These are phyloP conservation scores for Botryotinia convoluta DNA, from an alignment of 2,329 filamentous ascomycete species.

Conservation along the genomic window DNA sequence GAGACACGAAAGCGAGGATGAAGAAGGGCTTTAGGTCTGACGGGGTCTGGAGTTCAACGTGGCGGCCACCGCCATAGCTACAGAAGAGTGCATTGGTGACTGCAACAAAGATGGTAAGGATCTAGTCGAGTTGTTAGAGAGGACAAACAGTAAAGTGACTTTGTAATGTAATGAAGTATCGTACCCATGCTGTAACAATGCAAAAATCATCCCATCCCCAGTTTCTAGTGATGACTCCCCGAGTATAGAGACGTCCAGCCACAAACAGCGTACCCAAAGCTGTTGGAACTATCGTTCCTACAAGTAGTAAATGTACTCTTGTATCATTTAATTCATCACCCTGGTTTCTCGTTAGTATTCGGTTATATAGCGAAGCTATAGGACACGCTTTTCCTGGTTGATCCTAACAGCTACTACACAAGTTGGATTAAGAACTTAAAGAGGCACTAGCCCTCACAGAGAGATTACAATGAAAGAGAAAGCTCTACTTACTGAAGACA, in stretches of 20 bases:
- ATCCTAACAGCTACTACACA: too few species aligned
- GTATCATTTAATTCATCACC: neutral
- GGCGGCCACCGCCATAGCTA: neutral
- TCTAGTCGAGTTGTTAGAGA: neutral
- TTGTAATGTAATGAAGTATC: neutral
- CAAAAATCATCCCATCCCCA: conserved; percentile 1
- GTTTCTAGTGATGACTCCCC: conserved; percentile 4
- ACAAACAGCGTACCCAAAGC: neutral
- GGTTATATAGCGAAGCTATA: neutral
- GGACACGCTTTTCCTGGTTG: neutral
- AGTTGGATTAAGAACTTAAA: neutral
- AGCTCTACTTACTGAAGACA: conserved; percentile 13
- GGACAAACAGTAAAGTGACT: too few species aligned
- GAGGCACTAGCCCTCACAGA: neutral
- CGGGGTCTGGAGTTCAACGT: neutral
- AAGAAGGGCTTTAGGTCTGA: neutral
- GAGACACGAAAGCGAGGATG: neutral
- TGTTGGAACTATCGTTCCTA: neutral
- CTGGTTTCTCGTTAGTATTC: neutral
- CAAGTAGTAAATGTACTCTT: neutral
- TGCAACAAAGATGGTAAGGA: neutral
- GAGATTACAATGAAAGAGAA: neutral
- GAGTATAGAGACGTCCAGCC: conserved; percentile 3
- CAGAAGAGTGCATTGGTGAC: neutral
- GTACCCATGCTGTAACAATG: conserved; percentile 1